These are phyloP conservation scores for Atkinsonella hypoxylon DNA, from an alignment of 2,329 filamentous ascomycete genomes.

Conservation along the genomic window DNA sequence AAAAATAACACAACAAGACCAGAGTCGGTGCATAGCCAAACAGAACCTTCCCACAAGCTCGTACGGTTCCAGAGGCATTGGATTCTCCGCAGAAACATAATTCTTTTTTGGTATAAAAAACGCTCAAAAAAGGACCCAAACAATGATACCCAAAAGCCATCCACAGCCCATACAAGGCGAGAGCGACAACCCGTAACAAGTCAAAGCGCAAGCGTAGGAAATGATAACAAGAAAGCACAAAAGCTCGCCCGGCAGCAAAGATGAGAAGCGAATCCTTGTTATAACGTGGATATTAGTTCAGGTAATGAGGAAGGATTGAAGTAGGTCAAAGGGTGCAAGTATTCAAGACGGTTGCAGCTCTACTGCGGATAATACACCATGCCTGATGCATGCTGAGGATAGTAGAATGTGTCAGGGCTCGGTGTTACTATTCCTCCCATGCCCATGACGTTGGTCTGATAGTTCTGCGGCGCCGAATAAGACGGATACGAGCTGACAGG, in stretches of 20 bases:
- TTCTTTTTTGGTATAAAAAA: conserved; percentile 3
- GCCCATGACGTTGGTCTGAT: conserved; percentile 46
- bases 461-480: conserved; percentile 39
- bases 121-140: conserved; percentile 2
- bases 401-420: conserved; percentile 59
- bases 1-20: not conserved
- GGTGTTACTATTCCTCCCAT: conserved; percentile 75
- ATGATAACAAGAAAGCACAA: not conserved
- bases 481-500: conserved; percentile 36
- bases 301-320: conserved; percentile 13
- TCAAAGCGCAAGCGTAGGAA: not conserved
- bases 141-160: conserved; percentile 5
- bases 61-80: not conserved
- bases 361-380: conserved; percentile 53
- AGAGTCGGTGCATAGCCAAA: not conserved
- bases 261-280: conserved; percentile 1
- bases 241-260: not conserved
- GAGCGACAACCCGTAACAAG: not conserved
- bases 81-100: not conserved
- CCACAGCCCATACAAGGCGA: not conserved
- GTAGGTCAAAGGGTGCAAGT: conserved; percentile 11
- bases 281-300: conserved; percentile 20
- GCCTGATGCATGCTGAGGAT: conserved; percentile 41
- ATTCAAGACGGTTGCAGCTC: conserved; percentile 16
- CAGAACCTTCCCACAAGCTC: not conserved